Evolutionary conservation across 352 stramenopile genomes (phyloP).

Genomic region (Pilasporangium apinafurcum): DNA sequence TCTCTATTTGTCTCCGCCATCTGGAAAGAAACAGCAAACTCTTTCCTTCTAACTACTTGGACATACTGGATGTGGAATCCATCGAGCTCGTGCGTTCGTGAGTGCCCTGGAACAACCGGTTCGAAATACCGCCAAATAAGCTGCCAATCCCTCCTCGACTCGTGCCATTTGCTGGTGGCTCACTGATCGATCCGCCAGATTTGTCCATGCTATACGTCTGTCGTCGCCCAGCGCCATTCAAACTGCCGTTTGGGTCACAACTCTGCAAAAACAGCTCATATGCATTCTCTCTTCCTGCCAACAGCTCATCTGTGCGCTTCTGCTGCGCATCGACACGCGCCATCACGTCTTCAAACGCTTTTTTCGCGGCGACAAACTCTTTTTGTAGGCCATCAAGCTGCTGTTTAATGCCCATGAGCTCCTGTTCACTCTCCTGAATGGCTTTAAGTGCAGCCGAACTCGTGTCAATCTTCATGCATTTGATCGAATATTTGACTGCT

Average conservation of each 20-base stretch:
- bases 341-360: slow-evolving; percentile 73
- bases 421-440: slow-evolving; percentile 71
- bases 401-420: slow-evolving; percentile 71
- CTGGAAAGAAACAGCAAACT: neutral
- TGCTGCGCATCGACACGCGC: slow-evolving; percentile 60
- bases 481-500: slow-evolving; percentile 85
- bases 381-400: slow-evolving; percentile 73
- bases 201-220: slow-evolving; percentile 11
- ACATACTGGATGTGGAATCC: slow-evolving; percentile 25
- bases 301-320: slow-evolving; percentile 68
- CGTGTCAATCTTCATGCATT: slow-evolving; percentile 73
- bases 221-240: slow-evolving; percentile 7
- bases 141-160: too few relatives aligned
- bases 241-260: slow-evolving; percentile 41
- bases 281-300: slow-evolving; percentile 54
- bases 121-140: too few relatives aligned
- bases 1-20: slow-evolving; percentile 9
- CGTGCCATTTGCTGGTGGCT: too few relatives aligned
- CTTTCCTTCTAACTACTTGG: slow-evolving; percentile 5
- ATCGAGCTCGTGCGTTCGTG: slow-evolving; percentile 54
- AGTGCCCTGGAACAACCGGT: slow-evolving; percentile 47
- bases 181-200: slow-evolving; percentile 18
- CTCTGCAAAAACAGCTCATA: slow-evolving; percentile 71
- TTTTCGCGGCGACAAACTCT: slow-evolving; percentile 72
- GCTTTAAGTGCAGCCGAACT: slow-evolving; percentile 35